Evolutionary conservation across 2,329 filamentous ascomycete species (phyloP), one percentile per base, ranked within the genome.

Genomic region (Ophiostoma australiae): DNA sequence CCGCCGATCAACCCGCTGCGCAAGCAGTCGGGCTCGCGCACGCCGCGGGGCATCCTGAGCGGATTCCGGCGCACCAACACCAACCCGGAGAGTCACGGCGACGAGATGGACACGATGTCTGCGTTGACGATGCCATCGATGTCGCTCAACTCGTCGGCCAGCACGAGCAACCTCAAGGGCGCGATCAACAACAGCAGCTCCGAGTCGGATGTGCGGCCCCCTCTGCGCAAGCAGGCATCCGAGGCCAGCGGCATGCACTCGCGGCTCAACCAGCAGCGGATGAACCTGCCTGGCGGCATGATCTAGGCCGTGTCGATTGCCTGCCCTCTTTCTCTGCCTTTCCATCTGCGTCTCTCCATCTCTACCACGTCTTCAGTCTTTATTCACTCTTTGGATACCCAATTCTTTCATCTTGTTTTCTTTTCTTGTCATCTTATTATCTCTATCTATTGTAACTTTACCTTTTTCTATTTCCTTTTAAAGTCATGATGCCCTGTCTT

Each of bases 1-100:
- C 86, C 86, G 2, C 86, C 86, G 1, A 85, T 89, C 76, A 88
- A 88, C 75, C 86, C 86, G 37, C 82, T 85, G 68, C 82, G 86
- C 11, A 80, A 79, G 67, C 78, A 80, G 68, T 79, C 82, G 15
- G 77, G 76, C 15, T 77, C 78, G 0, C 78, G 76, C 41, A 76
- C 77, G 2, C 67, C 70, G 7, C 82, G 84, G 70, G 82, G 81
- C 11, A 77, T 81, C 1, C 76, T 81, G n/a, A 80, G 79, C 33
- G 77, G 78, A 3, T 73, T 82, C 27, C 74, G 77, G 55, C 78
- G 80, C 23, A 23, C 77, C 61, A 35, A 35, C 76, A 48, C 61
- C 39, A 44, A 52, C 31, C 33, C 33, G n/a, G 68, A 55, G 15
- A 52, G 48, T 15, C 35, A 41, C 15, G 78, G 78, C 5, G 80